phyloP scores from a whole-genome alignment of 2,329 filamentous ascomycete species.

The Macroventuria anomochaeta region DNA sequence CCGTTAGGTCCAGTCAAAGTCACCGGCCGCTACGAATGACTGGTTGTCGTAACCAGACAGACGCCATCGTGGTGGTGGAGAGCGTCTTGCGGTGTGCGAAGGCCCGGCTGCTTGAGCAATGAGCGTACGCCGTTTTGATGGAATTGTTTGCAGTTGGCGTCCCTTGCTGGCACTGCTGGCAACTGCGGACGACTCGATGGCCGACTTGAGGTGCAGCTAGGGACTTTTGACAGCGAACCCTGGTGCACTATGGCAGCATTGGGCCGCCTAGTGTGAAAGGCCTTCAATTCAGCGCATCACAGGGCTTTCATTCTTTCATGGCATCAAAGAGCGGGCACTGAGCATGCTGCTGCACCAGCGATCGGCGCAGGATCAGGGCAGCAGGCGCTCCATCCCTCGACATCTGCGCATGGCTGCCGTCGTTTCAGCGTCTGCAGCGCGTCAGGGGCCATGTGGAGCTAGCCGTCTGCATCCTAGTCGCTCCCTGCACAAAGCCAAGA shows the following conservation, averaged over 20 bases:
- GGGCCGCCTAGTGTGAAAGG: not conserved
- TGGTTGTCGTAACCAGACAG: conserved; percentile 29
- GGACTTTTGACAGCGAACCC: conserved; percentile 6
- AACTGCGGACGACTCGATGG: not conserved
- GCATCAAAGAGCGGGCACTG: not conserved
- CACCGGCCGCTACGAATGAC: conserved; percentile 27
- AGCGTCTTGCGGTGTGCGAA: conserved; percentile 35
- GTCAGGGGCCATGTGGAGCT: conserved; percentile 18
- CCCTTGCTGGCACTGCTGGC: conserved; percentile 18
- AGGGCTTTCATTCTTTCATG: not conserved
- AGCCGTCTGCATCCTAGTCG: conserved; percentile 20
- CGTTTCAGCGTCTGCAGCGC: conserved; percentile 30
- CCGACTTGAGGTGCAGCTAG: not conserved
- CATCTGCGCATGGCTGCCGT: conserved; percentile 31
- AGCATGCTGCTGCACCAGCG: not conserved
- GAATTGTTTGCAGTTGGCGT: conserved; percentile 15
- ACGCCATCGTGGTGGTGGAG: conserved; percentile 33
- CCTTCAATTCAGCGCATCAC: not conserved
- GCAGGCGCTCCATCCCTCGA: conserved; percentile 17
- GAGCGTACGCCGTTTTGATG: conserved; percentile 23
- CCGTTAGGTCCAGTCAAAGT: conserved; percentile 24
- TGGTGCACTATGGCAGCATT: not conserved
- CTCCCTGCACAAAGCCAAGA: conserved; percentile 21
- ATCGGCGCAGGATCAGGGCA: conserved; percentile 30
- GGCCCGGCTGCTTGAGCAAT: conserved; percentile 32